These are phyloP conservation scores for Silene latifolia DNA, from an alignment of 148 eudicot genomes.

Conservation along the genomic window DNA sequence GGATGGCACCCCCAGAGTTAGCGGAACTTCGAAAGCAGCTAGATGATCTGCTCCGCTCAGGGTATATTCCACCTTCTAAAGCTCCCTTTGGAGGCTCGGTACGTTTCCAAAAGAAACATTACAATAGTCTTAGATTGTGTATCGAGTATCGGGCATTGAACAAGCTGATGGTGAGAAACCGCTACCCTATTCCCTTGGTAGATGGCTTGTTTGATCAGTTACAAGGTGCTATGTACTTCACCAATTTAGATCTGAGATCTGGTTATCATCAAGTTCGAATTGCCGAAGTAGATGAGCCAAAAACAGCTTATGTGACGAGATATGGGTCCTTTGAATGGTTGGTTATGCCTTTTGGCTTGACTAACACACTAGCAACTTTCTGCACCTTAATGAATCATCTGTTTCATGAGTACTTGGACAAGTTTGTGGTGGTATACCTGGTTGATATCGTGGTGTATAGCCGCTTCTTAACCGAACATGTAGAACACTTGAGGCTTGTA, in stretches of 20 bases:
- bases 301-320: too few species aligned
- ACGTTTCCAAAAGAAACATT: background rate
- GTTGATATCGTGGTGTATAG: slow-evolving; percentile 14
- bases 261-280: too few species aligned
- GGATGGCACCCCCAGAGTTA: background rate
- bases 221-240: background rate
- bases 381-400: too few species aligned
- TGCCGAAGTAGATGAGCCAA: too few species aligned
- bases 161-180: too few species aligned
- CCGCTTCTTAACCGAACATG: background rate
- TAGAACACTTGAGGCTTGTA: background rate
- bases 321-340: too few species aligned
- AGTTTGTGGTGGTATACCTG: too few species aligned
- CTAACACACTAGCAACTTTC: too few species aligned
- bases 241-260: background rate
- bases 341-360: too few species aligned
- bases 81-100: background rate
- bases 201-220: background rate
- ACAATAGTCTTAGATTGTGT: background rate
- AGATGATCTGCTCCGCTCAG: background rate
- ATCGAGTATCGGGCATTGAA: too few species aligned
- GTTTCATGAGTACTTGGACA: too few species aligned
- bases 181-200: too few species aligned
- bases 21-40: background rate
- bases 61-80: background rate